These are phyloP conservation scores for Microsporum canis DNA, from an alignment of 2,329 filamentous ascomycete genomes.

Conservation along the genomic window DNA sequence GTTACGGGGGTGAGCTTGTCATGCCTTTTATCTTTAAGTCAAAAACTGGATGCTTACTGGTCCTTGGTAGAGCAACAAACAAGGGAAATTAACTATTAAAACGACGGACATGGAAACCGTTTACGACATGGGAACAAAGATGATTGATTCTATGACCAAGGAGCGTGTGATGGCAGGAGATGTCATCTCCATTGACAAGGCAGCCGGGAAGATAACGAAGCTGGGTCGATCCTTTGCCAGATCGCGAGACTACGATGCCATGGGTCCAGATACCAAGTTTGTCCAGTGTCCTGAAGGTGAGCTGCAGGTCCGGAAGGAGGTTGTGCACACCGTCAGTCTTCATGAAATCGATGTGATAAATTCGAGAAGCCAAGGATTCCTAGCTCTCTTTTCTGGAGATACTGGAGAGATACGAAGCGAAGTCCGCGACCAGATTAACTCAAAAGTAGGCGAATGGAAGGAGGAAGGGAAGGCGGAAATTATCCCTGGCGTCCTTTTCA, in stretches of 20 bases:
- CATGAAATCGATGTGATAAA: slow-evolving; percentile 99
- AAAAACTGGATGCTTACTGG: background rate
- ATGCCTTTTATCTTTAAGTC: background rate
- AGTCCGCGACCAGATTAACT: slow-evolving; percentile 97
- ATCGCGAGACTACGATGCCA: slow-evolving; percentile 95
- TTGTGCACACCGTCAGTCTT: slow-evolving; percentile 89
- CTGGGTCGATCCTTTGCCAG: slow-evolving; percentile 88
- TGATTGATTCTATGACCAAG: slow-evolving; percentile 99
- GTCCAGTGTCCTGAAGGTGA: slow-evolving; percentile 95
- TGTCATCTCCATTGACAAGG: slow-evolving; percentile 97
- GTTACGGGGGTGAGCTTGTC: slow-evolving; percentile 59
- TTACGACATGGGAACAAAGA: slow-evolving; percentile 98
- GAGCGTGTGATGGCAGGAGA: slow-evolving; percentile 98
- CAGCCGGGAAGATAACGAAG: slow-evolving; percentile 95
- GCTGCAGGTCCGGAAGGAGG: slow-evolving; percentile 91
- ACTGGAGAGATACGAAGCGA: slow-evolving; percentile 96
- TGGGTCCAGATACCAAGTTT: slow-evolving; percentile 97
- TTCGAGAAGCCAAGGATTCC: slow-evolving; percentile 93
- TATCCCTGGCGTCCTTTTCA: slow-evolving; percentile 91
- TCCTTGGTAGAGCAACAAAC: slow-evolving; percentile 62
- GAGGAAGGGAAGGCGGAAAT: slow-evolving; percentile 99
- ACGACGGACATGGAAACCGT: slow-evolving; percentile 99
- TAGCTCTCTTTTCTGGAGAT: slow-evolving; percentile 94
- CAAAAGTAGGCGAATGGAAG: slow-evolving; percentile 97
- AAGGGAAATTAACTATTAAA: slow-evolving; percentile 98